Evolutionary conservation across 225 moss, liverwort and hornwort genomes (phyloP).

Genomic region (Thuidium tamariscinum): DNA sequence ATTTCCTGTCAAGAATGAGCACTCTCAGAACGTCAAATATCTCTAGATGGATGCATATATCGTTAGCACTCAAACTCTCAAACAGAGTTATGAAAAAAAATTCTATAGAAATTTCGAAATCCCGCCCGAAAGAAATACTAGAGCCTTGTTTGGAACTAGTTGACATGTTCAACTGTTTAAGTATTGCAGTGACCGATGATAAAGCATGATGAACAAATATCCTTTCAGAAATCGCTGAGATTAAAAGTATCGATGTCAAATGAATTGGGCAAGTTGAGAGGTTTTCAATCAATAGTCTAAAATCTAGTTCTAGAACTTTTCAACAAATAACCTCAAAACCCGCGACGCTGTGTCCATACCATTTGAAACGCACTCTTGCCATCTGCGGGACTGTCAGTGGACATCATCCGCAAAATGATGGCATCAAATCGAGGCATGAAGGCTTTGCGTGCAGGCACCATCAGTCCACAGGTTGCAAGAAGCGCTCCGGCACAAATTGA

Average conservation of each 20-base stretch:
- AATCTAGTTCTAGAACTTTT: neutral
- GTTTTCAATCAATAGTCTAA: neutral
- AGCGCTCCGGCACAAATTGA: constrained; percentile 88
- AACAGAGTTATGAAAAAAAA: neutral
- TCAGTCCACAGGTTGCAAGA: constrained; percentile 77
- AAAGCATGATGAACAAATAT: neutral
- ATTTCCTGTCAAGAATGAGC: constrained; percentile 48
- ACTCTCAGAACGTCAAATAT: neutral
- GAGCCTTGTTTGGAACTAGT: neutral
- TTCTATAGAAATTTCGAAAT: neutral
- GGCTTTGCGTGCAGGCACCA: constrained; percentile 77
- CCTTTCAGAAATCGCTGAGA: neutral
- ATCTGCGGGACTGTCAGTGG: constrained; percentile 86
- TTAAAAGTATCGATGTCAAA: neutral
- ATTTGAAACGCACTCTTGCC: constrained; percentile 98
- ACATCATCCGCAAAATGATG: constrained; percentile 97
- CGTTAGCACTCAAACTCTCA: neutral
- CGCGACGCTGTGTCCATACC: constrained; percentile 12
- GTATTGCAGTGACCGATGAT: neutral
- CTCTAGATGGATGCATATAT: neutral
- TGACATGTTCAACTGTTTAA: neutral
- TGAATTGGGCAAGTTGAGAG: neutral
- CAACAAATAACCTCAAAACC: neutral
- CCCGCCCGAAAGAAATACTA: neutral
- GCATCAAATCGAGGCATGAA: constrained; percentile 68